Conservation (phyloP, 2,329 filamentous ascomycete species). For the Corniculantispora saksenae region DNA sequence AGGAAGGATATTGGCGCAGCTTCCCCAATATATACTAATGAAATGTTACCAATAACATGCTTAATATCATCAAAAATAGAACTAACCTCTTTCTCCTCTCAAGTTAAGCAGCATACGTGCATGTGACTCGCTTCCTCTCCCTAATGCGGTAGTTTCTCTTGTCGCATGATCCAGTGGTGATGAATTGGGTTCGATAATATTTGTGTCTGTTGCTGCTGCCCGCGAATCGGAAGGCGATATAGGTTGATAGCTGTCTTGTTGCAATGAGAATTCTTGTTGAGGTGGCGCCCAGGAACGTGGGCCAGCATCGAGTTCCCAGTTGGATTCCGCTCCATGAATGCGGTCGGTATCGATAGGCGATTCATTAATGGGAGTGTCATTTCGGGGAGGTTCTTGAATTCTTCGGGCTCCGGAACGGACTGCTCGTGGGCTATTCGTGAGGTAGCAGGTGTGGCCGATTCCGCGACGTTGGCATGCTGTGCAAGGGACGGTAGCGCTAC, state of each 20-base stretch:
- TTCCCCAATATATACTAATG: conserved; percentile 49
- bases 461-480: conserved; percentile 47
- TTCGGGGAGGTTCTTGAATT: neutral
- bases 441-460: conserved; percentile 26
- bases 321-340: neutral
- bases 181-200: neutral
- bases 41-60: neutral
- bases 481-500: conserved; percentile 50
- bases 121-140: conserved; percentile 18
- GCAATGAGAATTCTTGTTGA: neutral
- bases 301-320: neutral
- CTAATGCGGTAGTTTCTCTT: conserved; percentile 1
- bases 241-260: conserved; percentile 9
- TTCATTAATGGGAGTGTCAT: neutral
- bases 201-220: conserved; percentile 3
- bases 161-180: neutral
- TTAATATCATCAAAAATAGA: neutral
- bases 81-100: conserved; percentile 45
- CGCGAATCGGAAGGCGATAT: conserved; percentile 22
- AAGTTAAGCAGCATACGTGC: conserved; percentile 46
- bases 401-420: neutral
- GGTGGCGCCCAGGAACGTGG: conserved; percentile 2
- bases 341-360: neutral
- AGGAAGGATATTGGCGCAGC: conserved; percentile 57
- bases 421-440: conserved; percentile 12